Base-by-base conservation (phyloP, 2,329 filamentous ascomycete genomes). In the Coniochaeta sp. region DNA sequence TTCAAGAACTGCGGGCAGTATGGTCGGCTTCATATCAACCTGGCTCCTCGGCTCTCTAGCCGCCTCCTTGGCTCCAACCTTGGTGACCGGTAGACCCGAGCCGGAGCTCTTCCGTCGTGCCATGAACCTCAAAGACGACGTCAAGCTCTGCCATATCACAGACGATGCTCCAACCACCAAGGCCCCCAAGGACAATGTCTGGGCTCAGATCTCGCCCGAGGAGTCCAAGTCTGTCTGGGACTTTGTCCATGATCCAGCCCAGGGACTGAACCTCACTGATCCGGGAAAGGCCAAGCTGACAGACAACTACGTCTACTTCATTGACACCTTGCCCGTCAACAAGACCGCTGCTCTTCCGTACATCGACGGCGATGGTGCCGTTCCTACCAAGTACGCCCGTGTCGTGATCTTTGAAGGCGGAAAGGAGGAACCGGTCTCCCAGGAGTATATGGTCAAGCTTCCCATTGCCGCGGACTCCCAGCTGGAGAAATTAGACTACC, bases 371-470 rank as follows among this genome's bases (percentile, higher is more conserved):
- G 65, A 70, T 24, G 73, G 64, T 0, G 47, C 62, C 11, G 60
- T 65, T 5, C 78, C 79, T 1, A 60, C 68, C 12, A 72, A 75
- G 16, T 81, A 77, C 67, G 79, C 79, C 31, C 70, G 77, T 24
- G 78, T 73, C 1, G 74, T 80, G 58, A 73, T 81, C 44, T 77
- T 78, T 47, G 72, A 78, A 60, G 75, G 76, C 12, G 76, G 74
- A 0, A 76, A 74, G 54, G 63, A 65, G 4, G 71, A 74, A 14
- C 77, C 78, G 1, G 72, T 76, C 31, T 76, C 74, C 6, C 75
- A 79, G 60, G 78, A 81, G 63, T 80, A 77, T 63, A 77, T 79
- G 71, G 73, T 81, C 31, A 79, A 79, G 1, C 71, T 82, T 3
- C 80, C 79, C 1, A 70, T 80, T 3, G 68, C 67, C 8, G 58